Base-by-base conservation (phyloP, 2,329 filamentous ascomycete species). In the Cytospora leucostoma region DNA sequence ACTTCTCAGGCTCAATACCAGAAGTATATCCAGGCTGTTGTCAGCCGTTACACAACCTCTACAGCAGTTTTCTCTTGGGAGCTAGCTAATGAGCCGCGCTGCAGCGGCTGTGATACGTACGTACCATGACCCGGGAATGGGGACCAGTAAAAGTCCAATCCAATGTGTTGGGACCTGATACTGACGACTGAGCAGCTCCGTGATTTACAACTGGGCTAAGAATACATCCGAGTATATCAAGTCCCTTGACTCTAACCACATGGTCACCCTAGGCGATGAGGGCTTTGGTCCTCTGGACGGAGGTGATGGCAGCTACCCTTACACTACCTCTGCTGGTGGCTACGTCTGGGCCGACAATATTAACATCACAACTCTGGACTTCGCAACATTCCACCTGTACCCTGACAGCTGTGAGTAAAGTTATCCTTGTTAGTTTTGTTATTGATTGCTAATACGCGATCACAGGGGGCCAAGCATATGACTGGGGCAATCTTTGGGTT, bases 211-310 rank as follows among this genome's bases (percentile, higher is more conserved):
- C 56, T 90, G 87, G 88, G 85, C 85, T 19, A 75, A 78, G 49
- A 74, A 74, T 6, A 84, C 81, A 2, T 86, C 84, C 27, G 76
- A 78, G 27, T 90, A 88, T 70, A 84, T 90, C 74, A 90, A 89
- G 74, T 80, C 77, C 13, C 76, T 89, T 13, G 88, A 90, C 70
- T 67, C 79, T 1, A 74, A 82, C 61, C 88, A 89, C 73, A 82
- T 89, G 80, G 85, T 89, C 34, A 82, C 83, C 0, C 78, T 88
- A 4, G 87, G 88, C 32, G 87, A 89, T 69, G 87, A 79, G 64
- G 78, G 78, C 8, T 78, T 82, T 66, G 78, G 77, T 2, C 73
- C 79, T 21, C 74, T 76, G 2, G 33, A 44, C 8, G 67, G 67
- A 13, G 80, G 81, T 2, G 83, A 84, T 58, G 79, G 77, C 13